Conservation (phyloP, 257 asterid genomes). For the Solanum arcanum region DNA sequence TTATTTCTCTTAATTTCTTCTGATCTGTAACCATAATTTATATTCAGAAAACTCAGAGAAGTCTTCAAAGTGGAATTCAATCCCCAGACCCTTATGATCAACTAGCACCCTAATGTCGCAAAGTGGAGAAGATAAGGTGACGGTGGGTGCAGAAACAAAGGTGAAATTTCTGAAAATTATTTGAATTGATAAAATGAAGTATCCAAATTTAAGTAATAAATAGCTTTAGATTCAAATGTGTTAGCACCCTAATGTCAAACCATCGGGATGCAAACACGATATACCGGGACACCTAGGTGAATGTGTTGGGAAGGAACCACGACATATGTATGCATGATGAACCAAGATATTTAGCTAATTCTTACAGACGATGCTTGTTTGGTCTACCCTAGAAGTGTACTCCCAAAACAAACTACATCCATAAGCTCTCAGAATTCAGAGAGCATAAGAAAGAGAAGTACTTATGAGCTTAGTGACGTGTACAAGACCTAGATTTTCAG, state of each 20-base stretch:
- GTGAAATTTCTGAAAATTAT: not conserved
- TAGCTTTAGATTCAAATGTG: not conserved
- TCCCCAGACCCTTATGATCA: not conserved
- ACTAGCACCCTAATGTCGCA: not conserved
- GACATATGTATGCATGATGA: not conserved
- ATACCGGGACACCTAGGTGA: not conserved
- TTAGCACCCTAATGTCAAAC: not conserved
- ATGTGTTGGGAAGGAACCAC: not conserved
- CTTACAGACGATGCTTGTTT: not conserved
- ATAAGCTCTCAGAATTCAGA: not conserved
- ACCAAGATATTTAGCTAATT: not conserved
- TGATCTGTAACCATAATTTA: not conserved
- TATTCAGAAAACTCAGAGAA: not conserved
- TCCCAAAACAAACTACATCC: not conserved
- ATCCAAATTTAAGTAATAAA: not conserved
- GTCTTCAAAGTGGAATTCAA: not conserved
- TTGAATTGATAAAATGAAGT: not conserved
- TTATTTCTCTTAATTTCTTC: not conserved
- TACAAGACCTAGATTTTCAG: not conserved
- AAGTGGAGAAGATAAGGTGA: not conserved
- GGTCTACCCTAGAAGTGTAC: not conserved
- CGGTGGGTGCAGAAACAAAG: not conserved
- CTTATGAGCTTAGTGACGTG: not conserved
- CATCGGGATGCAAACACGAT: not conserved
- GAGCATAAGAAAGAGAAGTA: not conserved